phyloP scores from a whole-genome alignment of 345 rosid species.

The Gossypium mustelinum region DNA sequence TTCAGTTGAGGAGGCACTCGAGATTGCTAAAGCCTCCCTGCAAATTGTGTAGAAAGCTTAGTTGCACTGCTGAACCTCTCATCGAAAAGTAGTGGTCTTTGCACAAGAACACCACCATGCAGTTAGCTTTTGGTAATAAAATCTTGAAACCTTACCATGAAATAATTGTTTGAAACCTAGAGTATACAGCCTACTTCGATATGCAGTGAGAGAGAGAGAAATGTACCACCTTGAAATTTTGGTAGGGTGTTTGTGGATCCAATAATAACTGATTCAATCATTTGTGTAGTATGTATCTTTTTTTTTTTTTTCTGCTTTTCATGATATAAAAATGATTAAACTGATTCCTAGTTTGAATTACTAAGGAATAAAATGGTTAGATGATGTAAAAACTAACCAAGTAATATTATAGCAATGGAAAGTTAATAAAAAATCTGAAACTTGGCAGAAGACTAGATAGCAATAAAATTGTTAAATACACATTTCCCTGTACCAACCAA shows the following conservation, averaged over 20 bases:
- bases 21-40: conserved; percentile 54
- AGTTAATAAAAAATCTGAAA: no score
- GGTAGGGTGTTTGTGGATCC: conserved; percentile 8
- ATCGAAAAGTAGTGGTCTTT: neutral
- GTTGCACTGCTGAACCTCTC: neutral
- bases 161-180: conserved; percentile 7
- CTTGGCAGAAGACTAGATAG: no score
- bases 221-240: neutral
- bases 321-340: no score
- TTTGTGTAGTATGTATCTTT: neutral
- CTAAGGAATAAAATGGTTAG: no score
- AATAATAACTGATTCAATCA: neutral
- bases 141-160: neutral
- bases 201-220: neutral
- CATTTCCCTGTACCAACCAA: no score
- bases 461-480: no score
- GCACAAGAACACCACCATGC: neutral
- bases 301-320: neutral
- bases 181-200: no score
- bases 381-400: no score
- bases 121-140: neutral
- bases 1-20: conserved; percentile 83
- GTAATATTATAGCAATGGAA: no score
- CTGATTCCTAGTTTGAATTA: no score
- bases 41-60: conserved; percentile 25